Percentiles rank a stretch among this genome's conserved stretches.
Evolutionary conservation across 139 green algal species (phyloP).

Genomic region (Coelastrella sp.): DNA sequence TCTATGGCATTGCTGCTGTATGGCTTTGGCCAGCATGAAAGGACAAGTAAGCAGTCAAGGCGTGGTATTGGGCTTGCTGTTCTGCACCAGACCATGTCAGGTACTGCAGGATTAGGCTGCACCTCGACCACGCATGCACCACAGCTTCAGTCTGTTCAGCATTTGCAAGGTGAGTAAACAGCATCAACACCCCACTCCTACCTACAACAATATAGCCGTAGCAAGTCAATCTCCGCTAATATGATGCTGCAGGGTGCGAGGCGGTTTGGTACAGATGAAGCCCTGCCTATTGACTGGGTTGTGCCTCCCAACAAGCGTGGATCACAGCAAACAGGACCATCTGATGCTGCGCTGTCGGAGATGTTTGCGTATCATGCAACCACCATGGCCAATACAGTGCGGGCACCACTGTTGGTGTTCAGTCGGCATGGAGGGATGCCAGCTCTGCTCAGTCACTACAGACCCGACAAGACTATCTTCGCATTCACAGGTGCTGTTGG

Average conservation of each 20-base stretch:
- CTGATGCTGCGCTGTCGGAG: slow-evolving; percentile 65
- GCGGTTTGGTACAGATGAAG: slow-evolving; percentile 77
- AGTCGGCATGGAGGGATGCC: slow-evolving; percentile 83
- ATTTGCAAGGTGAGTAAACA: no score
- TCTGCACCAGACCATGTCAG: no score
- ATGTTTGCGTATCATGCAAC: slow-evolving; percentile 76
- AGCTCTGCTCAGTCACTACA: slow-evolving; percentile 87
- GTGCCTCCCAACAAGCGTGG: slow-evolving; percentile 47
- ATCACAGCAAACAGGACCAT: slow-evolving; percentile 47
- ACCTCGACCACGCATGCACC: no score
- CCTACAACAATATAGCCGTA: background rate
- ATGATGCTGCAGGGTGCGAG: slow-evolving; percentile 58
- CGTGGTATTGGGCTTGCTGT: no score
- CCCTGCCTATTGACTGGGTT: slow-evolving; percentile 81
- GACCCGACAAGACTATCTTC: slow-evolving; percentile 83
- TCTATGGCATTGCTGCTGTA: background rate
- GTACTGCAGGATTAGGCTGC: no score
- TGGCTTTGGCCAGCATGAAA: background rate
- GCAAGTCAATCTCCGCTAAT: background rate
- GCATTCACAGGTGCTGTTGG: slow-evolving; percentile 82
- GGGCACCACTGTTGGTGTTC: slow-evolving; percentile 70
- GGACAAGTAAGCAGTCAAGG: background rate
- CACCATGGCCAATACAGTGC: slow-evolving; percentile 92
- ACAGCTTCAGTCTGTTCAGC: no score
- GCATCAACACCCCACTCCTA: no score